phyloP scores from a whole-genome alignment of 179 eudicot species.

The Silene coronaria region DNA sequence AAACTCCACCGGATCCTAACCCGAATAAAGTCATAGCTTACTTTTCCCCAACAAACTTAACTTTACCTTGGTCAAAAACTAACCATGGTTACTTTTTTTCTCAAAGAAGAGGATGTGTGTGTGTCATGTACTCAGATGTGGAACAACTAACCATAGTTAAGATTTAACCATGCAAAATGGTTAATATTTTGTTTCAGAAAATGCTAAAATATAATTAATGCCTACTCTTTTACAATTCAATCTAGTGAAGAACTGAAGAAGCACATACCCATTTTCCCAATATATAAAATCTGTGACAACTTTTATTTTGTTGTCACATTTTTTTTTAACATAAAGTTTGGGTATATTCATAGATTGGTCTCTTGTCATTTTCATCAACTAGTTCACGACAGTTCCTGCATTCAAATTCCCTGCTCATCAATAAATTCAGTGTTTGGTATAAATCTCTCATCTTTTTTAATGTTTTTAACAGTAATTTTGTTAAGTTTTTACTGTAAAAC shows the following conservation, averaged over 20 bases:
- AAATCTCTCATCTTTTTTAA: slow-evolving; percentile 12
- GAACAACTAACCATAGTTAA: slow-evolving; percentile 17
- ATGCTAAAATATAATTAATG: slow-evolving; percentile 16
- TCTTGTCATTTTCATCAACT: slow-evolving; percentile 20
- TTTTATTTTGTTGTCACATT: slow-evolving; percentile 4
- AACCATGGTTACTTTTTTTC: slow-evolving; percentile 28
- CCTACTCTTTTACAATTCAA: slow-evolving; percentile 3
- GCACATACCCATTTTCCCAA: slow-evolving; percentile 12
- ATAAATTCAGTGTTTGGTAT: slow-evolving; percentile 28
- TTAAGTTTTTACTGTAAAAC: background rate
- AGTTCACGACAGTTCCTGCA: slow-evolving; percentile 21
- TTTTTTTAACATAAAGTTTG: background rate
- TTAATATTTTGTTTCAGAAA: slow-evolving; percentile 1
- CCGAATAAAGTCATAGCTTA: slow-evolving; percentile 5
- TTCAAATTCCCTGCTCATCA: slow-evolving; percentile 20
- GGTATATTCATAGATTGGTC: slow-evolving; percentile 16
- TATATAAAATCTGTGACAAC: background rate
- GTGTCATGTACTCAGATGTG: background rate
- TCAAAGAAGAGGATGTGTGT: background rate
- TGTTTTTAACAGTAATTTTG: background rate
- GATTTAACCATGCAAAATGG: slow-evolving; percentile 16
- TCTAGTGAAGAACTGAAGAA: slow-evolving; percentile 5
- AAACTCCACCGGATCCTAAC: background rate
- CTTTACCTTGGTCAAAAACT: slow-evolving; percentile 10
- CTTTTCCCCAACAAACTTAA: background rate